phyloP scores from a whole-genome alignment of 1,284 basidiomycete species.

The Agroathelia rolfsii region DNA sequence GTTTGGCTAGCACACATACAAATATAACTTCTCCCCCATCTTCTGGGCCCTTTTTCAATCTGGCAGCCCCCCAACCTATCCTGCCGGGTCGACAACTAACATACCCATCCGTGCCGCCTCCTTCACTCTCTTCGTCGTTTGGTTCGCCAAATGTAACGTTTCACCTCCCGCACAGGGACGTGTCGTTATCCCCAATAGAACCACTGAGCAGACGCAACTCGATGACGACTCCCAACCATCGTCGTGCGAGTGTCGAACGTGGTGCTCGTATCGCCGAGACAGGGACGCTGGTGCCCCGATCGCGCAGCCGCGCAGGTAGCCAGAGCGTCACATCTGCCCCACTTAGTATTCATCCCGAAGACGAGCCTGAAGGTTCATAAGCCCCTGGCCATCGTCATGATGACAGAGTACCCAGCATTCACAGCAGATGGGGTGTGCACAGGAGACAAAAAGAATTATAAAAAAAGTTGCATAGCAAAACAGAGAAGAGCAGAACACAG shows the following conservation, averaged over 20 bases:
- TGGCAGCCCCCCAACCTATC: conserved; percentile 22
- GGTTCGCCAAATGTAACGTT: conserved; percentile 49
- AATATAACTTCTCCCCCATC: conserved; percentile 59
- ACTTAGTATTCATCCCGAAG: neutral
- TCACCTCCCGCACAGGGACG: conserved; percentile 33
- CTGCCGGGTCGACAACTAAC: conserved; percentile 29
- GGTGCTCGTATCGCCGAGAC: conserved; percentile 33
- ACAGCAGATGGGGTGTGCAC: conserved; percentile 1
- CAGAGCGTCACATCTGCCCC: conserved; percentile 17
- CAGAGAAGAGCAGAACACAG: too few relatives aligned
- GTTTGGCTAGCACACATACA: conserved; percentile 47
- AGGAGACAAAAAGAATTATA: conserved; percentile 1
- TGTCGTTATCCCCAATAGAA: conserved; percentile 38
- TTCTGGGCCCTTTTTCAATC: conserved; percentile 36
- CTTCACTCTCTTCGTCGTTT: conserved; percentile 56
- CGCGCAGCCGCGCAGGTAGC: conserved; percentile 39
- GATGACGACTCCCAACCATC: conserved; percentile 26
- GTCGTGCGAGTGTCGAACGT: conserved; percentile 30
- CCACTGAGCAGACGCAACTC: conserved; percentile 43
- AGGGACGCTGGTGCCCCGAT: conserved; percentile 42
- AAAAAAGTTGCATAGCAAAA: too few relatives aligned
- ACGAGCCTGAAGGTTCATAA: too few relatives aligned
- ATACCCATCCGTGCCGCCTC: conserved; percentile 60
- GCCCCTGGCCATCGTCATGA: too few relatives aligned
- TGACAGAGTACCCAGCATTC: conserved; percentile 4